Percentiles rank a stretch among this genome's conserved stretches.
Evolutionary conservation across 148 eudicot species (phyloP).

Genomic region (Cornus controversa): DNA sequence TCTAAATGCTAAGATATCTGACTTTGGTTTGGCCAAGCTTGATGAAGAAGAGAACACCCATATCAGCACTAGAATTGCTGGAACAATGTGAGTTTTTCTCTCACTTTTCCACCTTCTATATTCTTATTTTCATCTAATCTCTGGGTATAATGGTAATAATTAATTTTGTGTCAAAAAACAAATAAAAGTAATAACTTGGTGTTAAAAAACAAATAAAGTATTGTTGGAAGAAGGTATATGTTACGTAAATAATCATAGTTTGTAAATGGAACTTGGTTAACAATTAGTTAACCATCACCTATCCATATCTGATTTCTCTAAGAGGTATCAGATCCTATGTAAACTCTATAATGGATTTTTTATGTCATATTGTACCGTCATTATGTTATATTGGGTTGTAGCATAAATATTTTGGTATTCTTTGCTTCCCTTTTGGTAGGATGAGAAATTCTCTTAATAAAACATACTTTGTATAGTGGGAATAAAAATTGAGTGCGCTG

Average conservation of each 20-base stretch:
- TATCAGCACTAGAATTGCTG: slow-evolving; percentile 76
- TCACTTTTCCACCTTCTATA: neutral
- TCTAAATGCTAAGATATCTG: slow-evolving; percentile 76
- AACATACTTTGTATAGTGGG: neutral
- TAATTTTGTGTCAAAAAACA: too few relatives aligned
- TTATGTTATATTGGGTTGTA: too few relatives aligned
- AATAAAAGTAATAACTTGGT: too few relatives aligned
- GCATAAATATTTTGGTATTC: too few relatives aligned
- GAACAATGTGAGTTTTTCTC: slow-evolving; percentile 60
- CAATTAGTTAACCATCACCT: neutral
- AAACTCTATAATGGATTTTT: too few relatives aligned
- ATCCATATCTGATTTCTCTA: too few relatives aligned
- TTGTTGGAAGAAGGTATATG: too few relatives aligned
- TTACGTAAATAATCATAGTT: too few relatives aligned
- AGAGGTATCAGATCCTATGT: neutral
- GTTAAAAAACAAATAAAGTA: neutral
- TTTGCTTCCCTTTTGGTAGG: too few relatives aligned
- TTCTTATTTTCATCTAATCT: neutral
- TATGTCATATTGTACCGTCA: too few relatives aligned
- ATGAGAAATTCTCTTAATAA: too few relatives aligned
- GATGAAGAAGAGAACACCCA: slow-evolving; percentile 77
- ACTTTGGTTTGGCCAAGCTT: slow-evolving; percentile 88
- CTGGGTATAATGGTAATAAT: neutral
- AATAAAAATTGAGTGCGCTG: too few relatives aligned
- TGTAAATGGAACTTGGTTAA: neutral